Evolutionary conservation across 2,329 filamentous ascomycete species (phyloP).

Genomic region (Penicillium sp.): DNA sequence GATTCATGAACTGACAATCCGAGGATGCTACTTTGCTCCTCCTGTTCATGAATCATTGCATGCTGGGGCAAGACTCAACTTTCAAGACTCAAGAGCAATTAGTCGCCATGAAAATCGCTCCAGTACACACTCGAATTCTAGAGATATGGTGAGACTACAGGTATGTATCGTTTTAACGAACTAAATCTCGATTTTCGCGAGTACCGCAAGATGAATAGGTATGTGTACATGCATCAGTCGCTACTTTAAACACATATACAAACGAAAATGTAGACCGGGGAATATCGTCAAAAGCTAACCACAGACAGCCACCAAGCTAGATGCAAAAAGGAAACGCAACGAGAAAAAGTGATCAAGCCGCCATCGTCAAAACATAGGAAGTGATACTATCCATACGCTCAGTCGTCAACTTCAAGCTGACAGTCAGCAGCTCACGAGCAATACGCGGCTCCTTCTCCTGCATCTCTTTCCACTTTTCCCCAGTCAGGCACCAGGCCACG

Average conservation of each 20-base stretch:
- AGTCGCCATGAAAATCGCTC: no score
- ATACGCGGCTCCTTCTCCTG: conserved; percentile 71
- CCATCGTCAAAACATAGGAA: conserved; percentile 43
- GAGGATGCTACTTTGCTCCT: no score
- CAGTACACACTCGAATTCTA: no score
- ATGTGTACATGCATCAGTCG: neutral
- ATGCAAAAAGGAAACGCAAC: neutral
- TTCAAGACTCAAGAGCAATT: no score
- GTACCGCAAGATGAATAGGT: neutral
- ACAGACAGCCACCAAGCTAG: conserved; percentile 7
- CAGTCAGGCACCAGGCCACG: conserved; percentile 76
- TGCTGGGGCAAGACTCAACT: no score
- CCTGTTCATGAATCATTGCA: no score
- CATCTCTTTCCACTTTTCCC: conserved; percentile 66
- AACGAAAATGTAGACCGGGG: neutral
- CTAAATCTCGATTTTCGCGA: neutral
- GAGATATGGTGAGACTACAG: no score
- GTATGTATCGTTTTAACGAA: neutral
- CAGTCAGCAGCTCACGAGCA: conserved; percentile 75
- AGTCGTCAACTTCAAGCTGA: conserved; percentile 89
- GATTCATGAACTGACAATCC: no score
- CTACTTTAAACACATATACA: neutral
- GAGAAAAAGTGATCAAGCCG: conserved; percentile 1
- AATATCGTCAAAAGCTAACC: neutral
- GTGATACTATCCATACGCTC: conserved; percentile 80